Percentiles rank a stretch among this genome's conserved stretches.
phyloP scores from a whole-genome alignment of 176 grass and related monocot genomes.

The Phoenix roebelenii region DNA sequence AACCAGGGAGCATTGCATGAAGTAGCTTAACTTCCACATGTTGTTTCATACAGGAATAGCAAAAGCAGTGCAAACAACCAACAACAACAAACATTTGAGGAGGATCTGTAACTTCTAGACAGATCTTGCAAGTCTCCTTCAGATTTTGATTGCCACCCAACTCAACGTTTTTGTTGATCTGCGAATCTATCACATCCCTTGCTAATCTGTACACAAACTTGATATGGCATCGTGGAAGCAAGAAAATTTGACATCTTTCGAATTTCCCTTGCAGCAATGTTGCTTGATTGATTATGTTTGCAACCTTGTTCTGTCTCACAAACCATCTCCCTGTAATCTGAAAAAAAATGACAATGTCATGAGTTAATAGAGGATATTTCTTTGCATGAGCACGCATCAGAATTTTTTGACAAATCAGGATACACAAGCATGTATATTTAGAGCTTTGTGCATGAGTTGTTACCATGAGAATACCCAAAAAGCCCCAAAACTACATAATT shows the following conservation, averaged over 20 bases:
- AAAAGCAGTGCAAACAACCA: conserved; percentile 57
- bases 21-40: conserved; percentile 61
- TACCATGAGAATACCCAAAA: no score
- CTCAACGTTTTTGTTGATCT: conserved; percentile 33
- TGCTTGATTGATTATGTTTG: conserved; percentile 38
- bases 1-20: conserved; percentile 48
- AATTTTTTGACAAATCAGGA: no score
- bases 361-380: no score
- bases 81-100: conserved; percentile 55
- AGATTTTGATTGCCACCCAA: conserved; percentile 17
- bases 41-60: conserved; percentile 74
- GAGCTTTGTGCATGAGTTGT: no score
- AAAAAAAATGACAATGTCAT: neutral
- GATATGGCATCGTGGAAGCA: conserved; percentile 27
- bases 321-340: conserved; percentile 52
- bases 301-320: conserved; percentile 21
- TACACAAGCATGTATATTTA: no score
- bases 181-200: conserved; percentile 50
- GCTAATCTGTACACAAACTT: conserved; percentile 42
- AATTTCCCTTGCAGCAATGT: conserved; percentile 33
- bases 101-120: conserved; percentile 51
- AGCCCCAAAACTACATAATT: no score
- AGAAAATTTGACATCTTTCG: conserved; percentile 30
- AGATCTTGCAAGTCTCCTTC: conserved; percentile 66
- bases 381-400: no score